Evolutionary conservation across 116 monocot species (phyloP).

Genomic region (Cymodocea nodosa): DNA sequence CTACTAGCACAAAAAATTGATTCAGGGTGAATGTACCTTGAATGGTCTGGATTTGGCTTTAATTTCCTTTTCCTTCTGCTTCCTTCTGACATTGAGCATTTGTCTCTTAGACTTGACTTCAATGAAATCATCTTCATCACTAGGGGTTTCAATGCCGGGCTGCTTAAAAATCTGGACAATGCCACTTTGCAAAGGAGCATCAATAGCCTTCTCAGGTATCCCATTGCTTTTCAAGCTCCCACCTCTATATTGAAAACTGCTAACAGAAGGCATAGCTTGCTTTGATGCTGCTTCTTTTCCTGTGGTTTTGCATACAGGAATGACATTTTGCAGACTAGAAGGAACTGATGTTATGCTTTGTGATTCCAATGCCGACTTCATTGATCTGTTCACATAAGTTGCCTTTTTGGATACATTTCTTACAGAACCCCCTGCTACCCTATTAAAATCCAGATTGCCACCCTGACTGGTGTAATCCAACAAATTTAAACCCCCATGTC

Average conservation of each 20-base stretch:
- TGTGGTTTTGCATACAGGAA: constrained; percentile 13
- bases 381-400: constrained; percentile 11
- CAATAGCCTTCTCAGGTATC: constrained; percentile 51
- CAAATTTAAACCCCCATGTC: constrained; percentile 13
- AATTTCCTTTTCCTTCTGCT: constrained; percentile 73
- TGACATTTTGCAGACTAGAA: constrained; percentile 8
- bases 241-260: constrained; percentile 11
- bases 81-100: constrained; percentile 76
- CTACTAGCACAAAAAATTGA: not conserved
- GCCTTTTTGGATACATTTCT: constrained; percentile 25
- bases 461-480: constrained; percentile 15
- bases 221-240: constrained; percentile 21
- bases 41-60: constrained; percentile 52
- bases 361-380: constrained; percentile 22
- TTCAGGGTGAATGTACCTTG: constrained; percentile 40
- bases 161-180: constrained; percentile 74
- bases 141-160: constrained; percentile 81
- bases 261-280: constrained; percentile 9
- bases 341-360: constrained; percentile 18
- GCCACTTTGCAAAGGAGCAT: constrained; percentile 59
- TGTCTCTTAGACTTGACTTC: constrained; percentile 95
- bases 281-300: constrained; percentile 22
- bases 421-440: constrained; percentile 5
- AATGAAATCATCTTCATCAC: constrained; percentile 91
- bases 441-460: constrained; percentile 15